Percentiles rank a stretch among this genome's conserved stretches.
These are phyloP conservation scores for Xylariaceae sp. DNA, from an alignment of 2,329 filamentous ascomycete genomes.

Conservation along the genomic window DNA sequence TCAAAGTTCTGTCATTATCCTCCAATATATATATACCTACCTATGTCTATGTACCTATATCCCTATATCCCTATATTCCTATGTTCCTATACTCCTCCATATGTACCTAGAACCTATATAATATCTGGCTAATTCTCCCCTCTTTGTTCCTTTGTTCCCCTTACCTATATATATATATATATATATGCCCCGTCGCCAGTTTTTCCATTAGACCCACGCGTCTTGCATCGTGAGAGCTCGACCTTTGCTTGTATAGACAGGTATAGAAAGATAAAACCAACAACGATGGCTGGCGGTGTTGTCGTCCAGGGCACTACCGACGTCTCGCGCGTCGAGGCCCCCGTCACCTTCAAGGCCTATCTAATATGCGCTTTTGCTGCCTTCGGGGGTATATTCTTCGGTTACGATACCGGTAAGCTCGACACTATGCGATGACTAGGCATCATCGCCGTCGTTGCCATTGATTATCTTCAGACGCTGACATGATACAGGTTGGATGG, in stretches of 20 bases:
- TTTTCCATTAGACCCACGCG: conserved; percentile 20
- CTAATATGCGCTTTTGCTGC: conserved; percentile 71
- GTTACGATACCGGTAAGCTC: conserved; percentile 68
- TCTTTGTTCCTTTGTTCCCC: conserved; percentile 17
- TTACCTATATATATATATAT: too few species aligned
- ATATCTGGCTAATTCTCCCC: conserved; percentile 26
- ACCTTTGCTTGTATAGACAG: conserved; percentile 13
- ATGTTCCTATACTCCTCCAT: too few species aligned
- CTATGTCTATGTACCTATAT: too few species aligned
- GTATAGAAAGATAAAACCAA: conserved; percentile 14
- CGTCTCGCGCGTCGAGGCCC: conserved; percentile 65
- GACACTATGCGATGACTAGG: not conserved
- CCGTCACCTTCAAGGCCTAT: conserved; percentile 70
- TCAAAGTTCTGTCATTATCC: not conserved
- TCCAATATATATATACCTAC: too few species aligned
- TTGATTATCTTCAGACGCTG: conserved; percentile 1
- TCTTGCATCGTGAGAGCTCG: conserved; percentile 24
- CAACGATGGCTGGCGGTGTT: conserved; percentile 37
- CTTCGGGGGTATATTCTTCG: conserved; percentile 76
- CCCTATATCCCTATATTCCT: conserved; percentile 36
- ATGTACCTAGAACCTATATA: too few species aligned
- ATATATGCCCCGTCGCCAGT: conserved; percentile 21
- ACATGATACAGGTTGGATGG: conserved; percentile 51
- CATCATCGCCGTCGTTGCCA: not conserved
- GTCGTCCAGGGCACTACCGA: conserved; percentile 46